Evolutionary conservation across 495 filamentous ascomycete species (phyloP).

Genomic region (Astrothelium macrocarpum): DNA sequence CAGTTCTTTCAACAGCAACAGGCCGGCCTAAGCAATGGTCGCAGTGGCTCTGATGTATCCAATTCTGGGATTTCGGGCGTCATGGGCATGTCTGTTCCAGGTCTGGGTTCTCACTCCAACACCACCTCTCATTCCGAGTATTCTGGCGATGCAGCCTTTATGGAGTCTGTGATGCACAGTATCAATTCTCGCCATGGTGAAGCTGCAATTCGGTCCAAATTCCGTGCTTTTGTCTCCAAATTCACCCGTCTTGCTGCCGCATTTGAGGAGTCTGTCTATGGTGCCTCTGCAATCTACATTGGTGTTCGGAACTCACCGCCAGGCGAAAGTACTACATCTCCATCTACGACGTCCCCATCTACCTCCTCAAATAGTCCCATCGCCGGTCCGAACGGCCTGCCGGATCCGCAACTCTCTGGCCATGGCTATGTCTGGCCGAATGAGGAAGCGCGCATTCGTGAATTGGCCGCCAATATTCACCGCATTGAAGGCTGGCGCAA

Average conservation of each 20-base stretch:
- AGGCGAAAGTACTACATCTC: background rate
- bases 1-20: slow-evolving; percentile 68
- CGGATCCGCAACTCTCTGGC: slow-evolving; percentile 45
- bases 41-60: background rate
- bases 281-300: slow-evolving; percentile 80
- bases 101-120: background rate
- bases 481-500: slow-evolving; percentile 94
- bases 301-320: slow-evolving; percentile 32
- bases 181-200: slow-evolving; percentile 83
- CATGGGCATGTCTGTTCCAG: slow-evolving; percentile 23
- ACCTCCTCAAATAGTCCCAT: slow-evolving; percentile 3
- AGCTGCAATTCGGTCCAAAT: slow-evolving; percentile 79
- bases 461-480: slow-evolving; percentile 79
- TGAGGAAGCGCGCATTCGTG: slow-evolving; percentile 65
- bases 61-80: slow-evolving; percentile 9
- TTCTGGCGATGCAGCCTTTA: slow-evolving; percentile 85
- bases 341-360: background rate
- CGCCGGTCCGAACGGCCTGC: background rate
- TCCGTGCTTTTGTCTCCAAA: slow-evolving; percentile 78
- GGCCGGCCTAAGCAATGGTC: background rate
- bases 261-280: slow-evolving; percentile 92
- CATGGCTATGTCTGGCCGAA: slow-evolving; percentile 96
- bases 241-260: slow-evolving; percentile 87
- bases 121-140: slow-evolving; percentile 43
- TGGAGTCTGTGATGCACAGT: slow-evolving; percentile 71